These are phyloP conservation scores for Pistacia atlantica DNA, from an alignment of 345 rosid genomes.

Conservation along the genomic window DNA sequence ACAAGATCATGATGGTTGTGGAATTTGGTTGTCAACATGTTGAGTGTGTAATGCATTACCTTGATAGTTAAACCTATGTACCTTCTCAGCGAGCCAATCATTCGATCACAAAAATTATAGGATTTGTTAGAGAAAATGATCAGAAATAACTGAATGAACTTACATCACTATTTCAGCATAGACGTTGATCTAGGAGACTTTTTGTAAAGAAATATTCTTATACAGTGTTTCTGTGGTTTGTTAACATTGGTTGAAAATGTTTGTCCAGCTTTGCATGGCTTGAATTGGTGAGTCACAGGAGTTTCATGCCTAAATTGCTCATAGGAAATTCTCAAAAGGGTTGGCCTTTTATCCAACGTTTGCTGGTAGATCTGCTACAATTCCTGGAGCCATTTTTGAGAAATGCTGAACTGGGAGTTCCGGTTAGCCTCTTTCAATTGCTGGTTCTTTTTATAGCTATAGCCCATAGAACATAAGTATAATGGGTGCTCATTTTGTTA, in stretches of 20 bases:
- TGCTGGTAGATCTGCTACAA: slow-evolving; percentile 91
- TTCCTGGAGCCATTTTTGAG: slow-evolving; percentile 96
- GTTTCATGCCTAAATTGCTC: slow-evolving; percentile 96
- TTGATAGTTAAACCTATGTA: not conserved
- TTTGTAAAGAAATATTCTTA: not conserved
- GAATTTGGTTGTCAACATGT: not conserved
- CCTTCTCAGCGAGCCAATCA: not conserved
- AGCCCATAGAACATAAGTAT: not conserved
- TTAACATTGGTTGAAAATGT: slow-evolving; percentile 13
- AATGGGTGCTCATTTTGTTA: slow-evolving; percentile 11
- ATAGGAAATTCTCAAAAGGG: slow-evolving; percentile 86
- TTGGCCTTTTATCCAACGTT: slow-evolving; percentile 87
- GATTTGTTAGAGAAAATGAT: not conserved
- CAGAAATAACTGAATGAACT: not conserved
- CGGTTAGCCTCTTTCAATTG: slow-evolving; percentile 52
- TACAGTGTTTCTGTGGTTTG: not conserved
- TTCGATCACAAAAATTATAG: not conserved
- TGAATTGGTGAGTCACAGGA: slow-evolving; percentile 92
- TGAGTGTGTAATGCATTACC: not conserved
- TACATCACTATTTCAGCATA: slow-evolving; percentile 4
- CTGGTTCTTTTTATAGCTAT: not conserved
- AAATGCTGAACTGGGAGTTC: slow-evolving; percentile 79
- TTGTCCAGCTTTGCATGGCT: slow-evolving; percentile 94
- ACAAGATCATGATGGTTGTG: not conserved
- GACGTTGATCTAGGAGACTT: not conserved